A percentile compares a stretch with the other conserved stretches of the same genome.
Conservation (phyloP, 208 protist genomes). For the Phytomonas sp. region DNA sequence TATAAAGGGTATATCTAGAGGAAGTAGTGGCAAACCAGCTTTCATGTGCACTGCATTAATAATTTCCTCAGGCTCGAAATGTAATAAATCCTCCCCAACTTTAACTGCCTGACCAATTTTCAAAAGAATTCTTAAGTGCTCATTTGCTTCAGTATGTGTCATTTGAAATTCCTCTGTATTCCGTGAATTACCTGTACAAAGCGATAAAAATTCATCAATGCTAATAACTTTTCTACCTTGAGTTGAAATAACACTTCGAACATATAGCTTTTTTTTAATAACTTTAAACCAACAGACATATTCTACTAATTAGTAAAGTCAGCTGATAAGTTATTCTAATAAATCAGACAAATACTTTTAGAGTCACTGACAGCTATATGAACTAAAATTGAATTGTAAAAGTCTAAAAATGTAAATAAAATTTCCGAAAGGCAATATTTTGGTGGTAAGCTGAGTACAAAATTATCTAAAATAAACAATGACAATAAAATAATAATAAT, state of each 20-base stretch:
- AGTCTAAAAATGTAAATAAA: neutral
- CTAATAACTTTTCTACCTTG: constrained; percentile 19
- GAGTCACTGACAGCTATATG: neutral
- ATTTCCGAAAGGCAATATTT: too few relatives aligned
- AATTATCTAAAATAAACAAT: neutral
- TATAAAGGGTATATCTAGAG: constrained; percentile 7
- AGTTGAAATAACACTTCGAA: neutral
- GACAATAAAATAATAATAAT: neutral
- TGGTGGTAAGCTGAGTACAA: neutral
- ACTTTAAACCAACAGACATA: neutral
- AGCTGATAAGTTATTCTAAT: neutral
- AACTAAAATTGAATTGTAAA: neutral
- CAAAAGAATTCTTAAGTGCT: constrained; percentile 31
- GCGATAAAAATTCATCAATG: constrained; percentile 24
- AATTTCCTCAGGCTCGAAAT: constrained; percentile 27
- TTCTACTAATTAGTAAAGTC: neutral
- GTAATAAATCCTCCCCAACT: constrained; percentile 22
- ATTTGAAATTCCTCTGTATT: constrained; percentile 32
- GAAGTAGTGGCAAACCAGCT: constrained; percentile 32
- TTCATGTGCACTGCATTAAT: constrained; percentile 54
- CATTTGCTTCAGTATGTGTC: constrained; percentile 29
- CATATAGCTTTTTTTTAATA: constrained; percentile 17
- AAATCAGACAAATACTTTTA: neutral
- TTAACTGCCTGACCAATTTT: constrained; percentile 25
- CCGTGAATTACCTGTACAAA: constrained; percentile 25